Evolutionary conservation across 1,284 basidiomycete species (phyloP), one percentile per base, ranked within the genome.

Genomic region (Fistulinella cinereoalba): DNA sequence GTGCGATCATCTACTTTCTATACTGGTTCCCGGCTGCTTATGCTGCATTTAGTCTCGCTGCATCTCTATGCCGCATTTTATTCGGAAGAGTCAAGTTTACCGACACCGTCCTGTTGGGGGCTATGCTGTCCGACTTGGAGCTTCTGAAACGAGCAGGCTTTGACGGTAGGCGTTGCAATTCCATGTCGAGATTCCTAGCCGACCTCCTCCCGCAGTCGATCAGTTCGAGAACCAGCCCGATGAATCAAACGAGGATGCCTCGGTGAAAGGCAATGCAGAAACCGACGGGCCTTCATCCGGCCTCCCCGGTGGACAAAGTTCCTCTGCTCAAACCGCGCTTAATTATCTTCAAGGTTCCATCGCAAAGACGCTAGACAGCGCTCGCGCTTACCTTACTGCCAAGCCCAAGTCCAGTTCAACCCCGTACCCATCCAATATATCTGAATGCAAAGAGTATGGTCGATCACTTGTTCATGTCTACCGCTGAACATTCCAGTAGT

Each of bases 31-130:
- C 12, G 7, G 12, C 18, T 34, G 10, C 18, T 34, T 18, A 19
- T 6, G 11, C 7, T 32, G 15, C 18, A 22, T 22, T 7, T 10
- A 36, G 19, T 22, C 34, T 36, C 22, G 34, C 34, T 13, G 12
- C 79, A 1, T 83, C 85, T 0, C 72, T 95, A 23, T 90, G 87
- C 62, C 78, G 81, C 4, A 65, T 86, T 2, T 68, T 94, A 18
- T 85, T 94, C 53, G 77, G 83, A 39, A 74, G 79, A 2, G 81
- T 81, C 4, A 85, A 84, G 57, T 76, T 81, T 3, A 88, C 88
- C 53, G 92, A 95, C 58, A 82, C 86, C 0, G 69, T 97, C 10
- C 69, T 97, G 15, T 87, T 95, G 58, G 88, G 88, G 80, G 93
- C 90, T 0, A 89, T 97, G 32, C 75, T 98, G 0, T 94, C 93